Conservation (phyloP, 805 yeast genomes). For the Isabelozyma gotoi region DNA sequence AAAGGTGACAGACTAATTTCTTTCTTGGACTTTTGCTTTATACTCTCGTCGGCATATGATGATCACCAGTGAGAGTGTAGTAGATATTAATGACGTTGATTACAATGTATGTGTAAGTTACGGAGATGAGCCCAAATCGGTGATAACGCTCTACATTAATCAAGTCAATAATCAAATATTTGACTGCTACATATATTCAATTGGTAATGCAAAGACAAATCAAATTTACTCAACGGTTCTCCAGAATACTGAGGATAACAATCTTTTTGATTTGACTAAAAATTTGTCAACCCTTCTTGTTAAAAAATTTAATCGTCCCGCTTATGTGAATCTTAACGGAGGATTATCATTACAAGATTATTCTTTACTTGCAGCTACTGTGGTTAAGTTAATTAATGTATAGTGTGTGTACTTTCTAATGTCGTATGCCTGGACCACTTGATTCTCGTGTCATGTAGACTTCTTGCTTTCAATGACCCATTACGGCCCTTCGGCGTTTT, state of each 20-base stretch:
- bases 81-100: constrained; percentile 4
- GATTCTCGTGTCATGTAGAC: background rate
- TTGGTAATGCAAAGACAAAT: constrained; percentile 10
- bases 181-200: constrained; percentile 32
- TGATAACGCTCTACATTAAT: constrained; percentile 30
- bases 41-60: too few species aligned
- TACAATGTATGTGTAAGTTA: constrained; percentile 1
- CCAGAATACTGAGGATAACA: constrained; percentile 15
- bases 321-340: constrained; percentile 32
- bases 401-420: too few species aligned
- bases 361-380: background rate
- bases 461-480: background rate
- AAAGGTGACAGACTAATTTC: too few species aligned
- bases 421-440: background rate
- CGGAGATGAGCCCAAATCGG: constrained; percentile 12
- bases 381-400: background rate
- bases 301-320: constrained; percentile 23
- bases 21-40: too few species aligned
- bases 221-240: constrained; percentile 19
- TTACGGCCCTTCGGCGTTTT: background rate
- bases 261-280: constrained; percentile 13
- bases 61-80: constrained; percentile 3
- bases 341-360: constrained; percentile 6
- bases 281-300: constrained; percentile 22
- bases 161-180: constrained; percentile 17